Evolutionary conservation across 257 asterid genomes (phyloP).

Genomic region (Solanum lycopersicoides): DNA sequence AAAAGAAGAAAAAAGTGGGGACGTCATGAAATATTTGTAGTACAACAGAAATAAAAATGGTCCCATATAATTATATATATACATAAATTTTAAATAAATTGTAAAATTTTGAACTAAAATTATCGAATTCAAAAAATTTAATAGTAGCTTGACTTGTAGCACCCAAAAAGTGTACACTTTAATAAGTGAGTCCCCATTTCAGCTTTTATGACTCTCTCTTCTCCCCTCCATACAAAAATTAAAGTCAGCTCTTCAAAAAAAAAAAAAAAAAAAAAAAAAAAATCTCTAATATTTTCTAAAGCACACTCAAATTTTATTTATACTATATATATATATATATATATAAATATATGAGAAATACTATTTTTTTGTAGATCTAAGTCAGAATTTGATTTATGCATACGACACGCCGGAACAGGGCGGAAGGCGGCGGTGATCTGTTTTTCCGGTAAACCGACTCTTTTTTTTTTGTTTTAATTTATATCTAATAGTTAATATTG

Average conservation of each 20-base stretch:
- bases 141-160: background rate
- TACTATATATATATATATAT: background rate
- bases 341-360: background rate
- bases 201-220: background rate
- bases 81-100: no score
- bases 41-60: background rate
- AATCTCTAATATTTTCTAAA: background rate
- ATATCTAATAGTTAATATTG: background rate
- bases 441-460: background rate
- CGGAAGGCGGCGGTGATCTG: background rate
- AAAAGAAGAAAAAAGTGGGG: background rate
- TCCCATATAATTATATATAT: background rate
- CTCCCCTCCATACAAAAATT: background rate
- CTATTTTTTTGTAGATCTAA: background rate
- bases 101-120: background rate
- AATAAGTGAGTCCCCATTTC: background rate
- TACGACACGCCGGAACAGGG: background rate
- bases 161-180: background rate
- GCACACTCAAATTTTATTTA: background rate
- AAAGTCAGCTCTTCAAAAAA: background rate
- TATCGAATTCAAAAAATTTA: no score
- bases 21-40: background rate
- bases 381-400: background rate
- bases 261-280: no score
- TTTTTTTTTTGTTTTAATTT: background rate